Percentiles rank a stretch among this genome's conserved stretches.
phyloP scores from a whole-genome alignment of 805 yeast genomes.

The Kodamaea laetipori region DNA sequence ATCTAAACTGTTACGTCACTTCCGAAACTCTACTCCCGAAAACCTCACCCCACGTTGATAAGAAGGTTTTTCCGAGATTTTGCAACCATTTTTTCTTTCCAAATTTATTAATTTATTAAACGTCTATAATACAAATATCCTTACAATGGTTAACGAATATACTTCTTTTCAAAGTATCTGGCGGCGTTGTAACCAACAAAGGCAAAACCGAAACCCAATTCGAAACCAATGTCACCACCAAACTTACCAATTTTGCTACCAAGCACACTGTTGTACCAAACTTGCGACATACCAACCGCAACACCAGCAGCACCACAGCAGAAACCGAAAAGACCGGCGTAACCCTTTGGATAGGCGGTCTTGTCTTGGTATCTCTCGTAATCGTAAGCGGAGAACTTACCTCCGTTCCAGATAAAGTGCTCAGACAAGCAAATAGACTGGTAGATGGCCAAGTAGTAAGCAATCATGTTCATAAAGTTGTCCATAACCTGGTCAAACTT shows the following conservation, averaged over 20 bases:
- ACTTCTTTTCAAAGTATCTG: conserved; percentile 69
- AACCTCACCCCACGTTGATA: no score
- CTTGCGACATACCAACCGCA: conserved; percentile 84
- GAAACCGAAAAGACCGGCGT: conserved; percentile 77
- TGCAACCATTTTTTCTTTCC: neutral
- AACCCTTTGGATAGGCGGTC: conserved; percentile 67
- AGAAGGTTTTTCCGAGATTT: neutral
- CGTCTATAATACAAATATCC: neutral
- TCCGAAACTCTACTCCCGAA: no score
- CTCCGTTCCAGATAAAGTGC: conserved; percentile 76
- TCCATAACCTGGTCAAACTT: conserved; percentile 70
- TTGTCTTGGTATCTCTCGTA: conserved; percentile 61
- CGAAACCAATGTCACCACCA: conserved; percentile 91
- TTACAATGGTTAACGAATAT: conserved; percentile 26
- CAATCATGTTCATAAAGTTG: conserved; percentile 88
- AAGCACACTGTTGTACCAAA: conserved; percentile 77
- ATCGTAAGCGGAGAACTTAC: conserved; percentile 60
- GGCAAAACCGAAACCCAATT: conserved; percentile 68
- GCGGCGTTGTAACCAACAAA: conserved; percentile 58
- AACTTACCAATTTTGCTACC: conserved; percentile 58
- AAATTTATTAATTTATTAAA: neutral
- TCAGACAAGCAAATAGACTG: conserved; percentile 74
- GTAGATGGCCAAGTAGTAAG: conserved; percentile 88
- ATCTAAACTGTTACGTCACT: no score
- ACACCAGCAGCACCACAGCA: conserved; percentile 85